Evolutionary conservation across 306 rosid genomes (phyloP), one percentile per base, ranked within the genome.

Genomic region (Boehmeria nivea): DNA sequence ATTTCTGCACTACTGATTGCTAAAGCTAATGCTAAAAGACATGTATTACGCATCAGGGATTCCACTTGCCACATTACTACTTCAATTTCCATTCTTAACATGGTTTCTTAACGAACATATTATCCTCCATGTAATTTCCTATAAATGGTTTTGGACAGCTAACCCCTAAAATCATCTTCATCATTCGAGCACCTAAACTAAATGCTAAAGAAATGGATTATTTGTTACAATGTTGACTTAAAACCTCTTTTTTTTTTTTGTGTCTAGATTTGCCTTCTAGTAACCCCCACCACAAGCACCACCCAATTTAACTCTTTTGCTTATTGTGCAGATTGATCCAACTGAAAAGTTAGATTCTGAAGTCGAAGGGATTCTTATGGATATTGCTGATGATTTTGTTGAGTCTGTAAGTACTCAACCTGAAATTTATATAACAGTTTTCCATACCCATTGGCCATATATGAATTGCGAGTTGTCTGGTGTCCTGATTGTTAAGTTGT

Each of bases 321-420:
- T 74, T 71, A 53, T 64, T 61, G 71, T 63, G 49, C 73, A 91
- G 96, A 80, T 87, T 43, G 96, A 87, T 83, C 89, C 99, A 24
- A 65, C 67, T 20, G 96, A 87, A 77, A 84, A 60, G 71, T 67
- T 91, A 77, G 95, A 87, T 65, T 86, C 93, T 49, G 96, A 87
- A 64, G 96, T 91, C 67, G 95, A 84, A 49, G 99, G 86, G 54
- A 52, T 87, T 69, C 93, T 91, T 72, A 79, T 85, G 60, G 95
- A 87, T 60, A 76, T 91, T 51, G 96, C 96, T 22, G 96, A 91
- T 51, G 84, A 85, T 36, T 91, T 91, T 81, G 83, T 91, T n/a
- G 99, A 91, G 58, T 82, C 95, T 18, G 99, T 84, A 61, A 87
- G 99, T 83, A 40, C 39, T 63, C 46, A 48, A 65, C 26, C 64